phyloP scores from a whole-genome alignment of 495 filamentous ascomycete species.

The Echria macrotheca region DNA sequence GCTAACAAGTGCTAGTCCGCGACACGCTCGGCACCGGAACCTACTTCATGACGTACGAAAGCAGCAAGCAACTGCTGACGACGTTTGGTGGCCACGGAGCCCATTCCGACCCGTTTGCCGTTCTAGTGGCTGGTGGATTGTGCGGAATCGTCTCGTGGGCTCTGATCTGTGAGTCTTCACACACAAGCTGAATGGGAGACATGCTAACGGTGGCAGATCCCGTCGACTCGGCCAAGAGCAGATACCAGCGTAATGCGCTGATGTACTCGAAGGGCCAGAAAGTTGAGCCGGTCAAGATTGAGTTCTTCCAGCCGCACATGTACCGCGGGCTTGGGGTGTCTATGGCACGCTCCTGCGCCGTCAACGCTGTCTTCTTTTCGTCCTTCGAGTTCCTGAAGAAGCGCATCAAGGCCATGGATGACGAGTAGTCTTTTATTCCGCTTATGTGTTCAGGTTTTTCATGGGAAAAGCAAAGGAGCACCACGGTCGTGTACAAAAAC shows the following conservation, averaged over 20 bases:
- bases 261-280: constrained; percentile 56
- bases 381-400: constrained; percentile 74
- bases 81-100: constrained; percentile 62
- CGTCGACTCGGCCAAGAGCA: constrained; percentile 76
- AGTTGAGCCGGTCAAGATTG: constrained; percentile 58
- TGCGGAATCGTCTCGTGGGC: constrained; percentile 81
- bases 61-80: constrained; percentile 75
- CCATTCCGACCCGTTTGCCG: constrained; percentile 66
- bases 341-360: constrained; percentile 65
- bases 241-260: constrained; percentile 75
- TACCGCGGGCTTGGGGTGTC: constrained; percentile 75
- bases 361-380: constrained; percentile 77
- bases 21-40: constrained; percentile 86
- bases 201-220: constrained; percentile 47
- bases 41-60: constrained; percentile 91
- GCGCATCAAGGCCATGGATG: constrained; percentile 54
- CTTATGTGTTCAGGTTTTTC: too few species aligned
- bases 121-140: constrained; percentile 66
- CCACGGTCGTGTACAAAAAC: too few species aligned
- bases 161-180: constrained; percentile 53
- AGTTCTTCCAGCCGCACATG: constrained; percentile 66
- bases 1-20: constrained; percentile 47
- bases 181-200: too few species aligned
- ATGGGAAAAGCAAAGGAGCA: background rate
- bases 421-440: constrained; percentile 13